Percentiles rank a stretch among this genome's conserved stretches.
Conservation (phyloP, 352 stramenopile genomes). For the Phytophthora pini region DNA sequence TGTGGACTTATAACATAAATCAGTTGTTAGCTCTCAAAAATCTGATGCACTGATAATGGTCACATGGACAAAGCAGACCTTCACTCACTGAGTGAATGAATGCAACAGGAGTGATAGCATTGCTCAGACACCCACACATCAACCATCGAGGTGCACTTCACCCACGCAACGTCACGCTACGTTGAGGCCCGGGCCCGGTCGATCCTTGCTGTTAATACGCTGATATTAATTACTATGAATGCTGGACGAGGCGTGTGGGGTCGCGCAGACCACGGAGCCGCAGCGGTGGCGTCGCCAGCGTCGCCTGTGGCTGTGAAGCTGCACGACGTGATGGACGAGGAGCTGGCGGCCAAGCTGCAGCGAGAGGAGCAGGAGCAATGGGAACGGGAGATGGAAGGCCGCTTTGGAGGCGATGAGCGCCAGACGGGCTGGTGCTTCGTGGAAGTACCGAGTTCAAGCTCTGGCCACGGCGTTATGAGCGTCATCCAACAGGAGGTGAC, state of each 20-base stretch:
- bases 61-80: neutral
- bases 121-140: slow-evolving; percentile 22
- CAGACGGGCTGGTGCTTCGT: slow-evolving; percentile 78
- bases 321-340: slow-evolving; percentile 74
- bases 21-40: too few relatives aligned
- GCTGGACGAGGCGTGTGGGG: slow-evolving; percentile 17
- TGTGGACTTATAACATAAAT: too few relatives aligned
- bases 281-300: slow-evolving; percentile 19
- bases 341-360: slow-evolving; percentile 73
- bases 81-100: slow-evolving; percentile 15
- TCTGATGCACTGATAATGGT: neutral
- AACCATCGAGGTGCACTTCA: slow-evolving; percentile 11
- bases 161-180: slow-evolving; percentile 17
- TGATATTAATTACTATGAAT: slow-evolving; percentile 22
- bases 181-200: neutral
- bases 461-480: slow-evolving; percentile 72
- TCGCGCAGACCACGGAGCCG: neutral
- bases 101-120: slow-evolving; percentile 12
- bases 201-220: slow-evolving; percentile 9
- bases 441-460: slow-evolving; percentile 67
- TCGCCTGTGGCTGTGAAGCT: slow-evolving; percentile 52
- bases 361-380: slow-evolving; percentile 75
- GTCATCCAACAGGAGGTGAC: slow-evolving; percentile 76
- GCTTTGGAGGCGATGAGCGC: slow-evolving; percentile 60
- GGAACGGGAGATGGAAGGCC: slow-evolving; percentile 65